Conservation (phyloP, 2,329 filamentous ascomycete genomes). For the Camptophora hylomeconis region DNA sequence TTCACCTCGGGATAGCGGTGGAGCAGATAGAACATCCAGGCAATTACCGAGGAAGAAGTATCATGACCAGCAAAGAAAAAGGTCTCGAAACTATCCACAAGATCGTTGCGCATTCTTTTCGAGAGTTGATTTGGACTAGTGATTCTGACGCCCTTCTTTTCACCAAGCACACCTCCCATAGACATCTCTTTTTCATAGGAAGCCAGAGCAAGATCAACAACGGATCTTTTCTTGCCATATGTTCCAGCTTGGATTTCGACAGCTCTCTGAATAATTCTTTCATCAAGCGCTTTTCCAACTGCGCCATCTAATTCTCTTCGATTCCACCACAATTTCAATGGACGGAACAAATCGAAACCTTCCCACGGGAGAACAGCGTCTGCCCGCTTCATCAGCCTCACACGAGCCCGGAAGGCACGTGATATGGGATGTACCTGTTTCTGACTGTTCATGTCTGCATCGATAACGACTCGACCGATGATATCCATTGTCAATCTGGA, state of each 20-base stretch:
- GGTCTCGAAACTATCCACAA: constrained; percentile 19
- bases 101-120: constrained; percentile 1
- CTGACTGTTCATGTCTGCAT: constrained; percentile 17
- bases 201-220: constrained; percentile 15
- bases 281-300: constrained; percentile 12
- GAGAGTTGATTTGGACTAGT: background rate
- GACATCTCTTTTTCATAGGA: constrained; percentile 13
- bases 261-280: constrained; percentile 5
- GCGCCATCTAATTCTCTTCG: constrained; percentile 11
- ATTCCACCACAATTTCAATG: constrained; percentile 11
- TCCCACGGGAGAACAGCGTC: constrained; percentile 6
- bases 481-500: constrained; percentile 22
- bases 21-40: constrained; percentile 28
- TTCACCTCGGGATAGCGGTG: constrained; percentile 22
- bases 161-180: background rate
- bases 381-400: constrained; percentile 9
- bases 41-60: constrained; percentile 12
- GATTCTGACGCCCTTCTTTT: background rate
- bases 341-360: constrained; percentile 6
- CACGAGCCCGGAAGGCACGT: constrained; percentile 15
- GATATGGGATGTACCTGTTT: constrained; percentile 14
- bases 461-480: constrained; percentile 19
- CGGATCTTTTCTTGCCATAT: constrained; percentile 7
- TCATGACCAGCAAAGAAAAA: constrained; percentile 21
- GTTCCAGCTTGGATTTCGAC: constrained; percentile 1